Evolutionary conservation across 148 eudicot genomes (phyloP).

Genomic region (Vaccinium macrocarpon): DNA sequence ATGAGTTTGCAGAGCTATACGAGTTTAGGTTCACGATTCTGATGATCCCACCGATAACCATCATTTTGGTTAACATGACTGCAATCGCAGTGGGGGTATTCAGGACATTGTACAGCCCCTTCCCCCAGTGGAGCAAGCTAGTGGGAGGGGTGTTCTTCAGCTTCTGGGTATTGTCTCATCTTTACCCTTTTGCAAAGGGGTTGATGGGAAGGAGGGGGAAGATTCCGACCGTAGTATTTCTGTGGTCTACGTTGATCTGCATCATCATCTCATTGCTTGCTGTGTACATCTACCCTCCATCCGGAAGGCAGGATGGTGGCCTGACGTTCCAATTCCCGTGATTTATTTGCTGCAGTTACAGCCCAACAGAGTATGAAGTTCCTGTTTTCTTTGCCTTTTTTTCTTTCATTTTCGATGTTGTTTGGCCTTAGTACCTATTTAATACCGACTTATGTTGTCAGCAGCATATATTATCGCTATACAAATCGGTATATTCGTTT

Average conservation of each 20-base stretch:
- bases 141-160: conserved; percentile 95
- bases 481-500: not conserved
- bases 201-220: conserved; percentile 83
- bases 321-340: conserved; percentile 53
- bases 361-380: conserved; percentile 28
- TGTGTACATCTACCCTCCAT: conserved; percentile 79
- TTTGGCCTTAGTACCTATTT: not conserved
- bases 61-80: conserved; percentile 73
- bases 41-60: conserved; percentile 91
- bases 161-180: conserved; percentile 94
- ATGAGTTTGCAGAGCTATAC: conserved; percentile 90
- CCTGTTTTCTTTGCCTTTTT: too few relatives aligned
- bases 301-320: conserved; percentile 42
- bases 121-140: conserved; percentile 95
- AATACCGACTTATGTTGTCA: not conserved
- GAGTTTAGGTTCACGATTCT: conserved; percentile 66
- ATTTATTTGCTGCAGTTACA: not conserved
- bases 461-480: not conserved
- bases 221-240: conserved; percentile 77
- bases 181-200: conserved; percentile 93
- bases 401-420: not conserved
- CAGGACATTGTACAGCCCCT: conserved; percentile 87
- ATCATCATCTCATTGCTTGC: conserved; percentile 74
- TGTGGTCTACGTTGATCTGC: conserved; percentile 83
- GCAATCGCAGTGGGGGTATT: conserved; percentile 76